Evolutionary conservation across 2,329 filamentous ascomycete genomes (phyloP), one percentile per base, ranked within the genome.

Genomic region (Celoporthe dispersa): DNA sequence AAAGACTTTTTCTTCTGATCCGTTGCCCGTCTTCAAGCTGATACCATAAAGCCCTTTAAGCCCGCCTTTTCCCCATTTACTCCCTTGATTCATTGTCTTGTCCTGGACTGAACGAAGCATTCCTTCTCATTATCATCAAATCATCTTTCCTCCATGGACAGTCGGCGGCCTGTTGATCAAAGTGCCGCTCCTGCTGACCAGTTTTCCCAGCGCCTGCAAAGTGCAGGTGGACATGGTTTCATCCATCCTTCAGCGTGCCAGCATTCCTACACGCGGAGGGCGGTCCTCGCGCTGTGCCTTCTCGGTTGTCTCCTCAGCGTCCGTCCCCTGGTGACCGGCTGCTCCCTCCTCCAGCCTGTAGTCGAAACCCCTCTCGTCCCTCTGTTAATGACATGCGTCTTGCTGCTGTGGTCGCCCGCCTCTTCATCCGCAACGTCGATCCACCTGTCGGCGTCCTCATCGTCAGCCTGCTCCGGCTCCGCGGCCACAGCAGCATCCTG

Each of bases 281-380:
- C 28, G 16, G 69, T 64, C 37, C 55, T 59, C n/a, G 69, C 41
- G 11, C 48, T 39, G 8, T 68, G 51, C 37, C 66, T 65, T 62
- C 64, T 64, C 4, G 51, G 39, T 55, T 64, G 53, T 64, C 70
- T 70, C 68, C 70, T 70, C 61, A 70, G 68, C 51, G 70, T 62
- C 11, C 70, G 68, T 12, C 70, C 70, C n/a, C 70, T 59, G 1
- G 70, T 71, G 31, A 68, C 62, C 9, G 70, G 66, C 61, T 70
- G 68, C 16, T 51, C 51, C 6, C 67, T 60, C 37, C 39, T 60
- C n/a, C 57, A 39, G 3, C 28, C 12, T 14, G 22, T 3, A 19
- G 35, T 35, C 16, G n/a, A 22, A 11, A n/a, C 57, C 14, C 60
- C 22, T 63, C 60, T 41, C 14, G 39, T 35, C 25, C 39, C 55